Percentiles rank a stretch among this genome's conserved stretches.
phyloP scores from a whole-genome alignment of 352 stramenopile genomes.

The Peronosclerospora sorghi region DNA sequence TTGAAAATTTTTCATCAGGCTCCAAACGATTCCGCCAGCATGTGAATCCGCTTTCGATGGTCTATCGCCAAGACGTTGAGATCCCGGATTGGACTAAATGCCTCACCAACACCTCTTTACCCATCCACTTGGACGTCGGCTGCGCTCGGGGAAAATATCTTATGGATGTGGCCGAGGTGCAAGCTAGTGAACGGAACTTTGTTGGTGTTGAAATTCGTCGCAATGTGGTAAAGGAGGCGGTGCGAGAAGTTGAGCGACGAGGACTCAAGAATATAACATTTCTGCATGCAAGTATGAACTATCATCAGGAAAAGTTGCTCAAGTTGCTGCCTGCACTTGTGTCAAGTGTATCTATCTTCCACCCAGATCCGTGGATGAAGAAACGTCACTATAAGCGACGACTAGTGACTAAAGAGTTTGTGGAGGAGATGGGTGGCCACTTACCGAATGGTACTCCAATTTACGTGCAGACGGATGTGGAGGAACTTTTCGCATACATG shows the following conservation, averaged over 20 bases:
- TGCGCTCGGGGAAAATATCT: conserved; percentile 71
- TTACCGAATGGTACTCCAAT: conserved; percentile 47
- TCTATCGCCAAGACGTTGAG: conserved; percentile 50
- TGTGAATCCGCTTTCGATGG: conserved; percentile 64
- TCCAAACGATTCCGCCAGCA: conserved; percentile 71
- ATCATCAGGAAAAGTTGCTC: conserved; percentile 53
- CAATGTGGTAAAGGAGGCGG: conserved; percentile 57
- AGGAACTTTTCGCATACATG: conserved; percentile 80
- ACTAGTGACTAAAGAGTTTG: conserved; percentile 62
- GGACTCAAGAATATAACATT: conserved; percentile 58
- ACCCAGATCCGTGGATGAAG: conserved; percentile 85
- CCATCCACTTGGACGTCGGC: conserved; percentile 80
- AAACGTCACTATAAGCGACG: conserved; percentile 78
- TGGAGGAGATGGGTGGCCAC: conserved; percentile 41
- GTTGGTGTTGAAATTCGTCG: conserved; percentile 79
- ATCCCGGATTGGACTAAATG: conserved; percentile 46
- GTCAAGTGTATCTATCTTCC: conserved; percentile 78
- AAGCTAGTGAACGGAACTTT: conserved; percentile 41
- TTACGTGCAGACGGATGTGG: conserved; percentile 75
- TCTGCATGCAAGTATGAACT: conserved; percentile 81
- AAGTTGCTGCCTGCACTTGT: conserved; percentile 41
- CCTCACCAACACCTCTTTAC: conserved; percentile 36
- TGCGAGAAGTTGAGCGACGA: conserved; percentile 26
- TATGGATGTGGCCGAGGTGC: conserved; percentile 41
- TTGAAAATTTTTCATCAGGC: conserved; percentile 7